Base-by-base conservation (phyloP, 331 rosid genomes). In the Pyrus hybrid region DNA sequence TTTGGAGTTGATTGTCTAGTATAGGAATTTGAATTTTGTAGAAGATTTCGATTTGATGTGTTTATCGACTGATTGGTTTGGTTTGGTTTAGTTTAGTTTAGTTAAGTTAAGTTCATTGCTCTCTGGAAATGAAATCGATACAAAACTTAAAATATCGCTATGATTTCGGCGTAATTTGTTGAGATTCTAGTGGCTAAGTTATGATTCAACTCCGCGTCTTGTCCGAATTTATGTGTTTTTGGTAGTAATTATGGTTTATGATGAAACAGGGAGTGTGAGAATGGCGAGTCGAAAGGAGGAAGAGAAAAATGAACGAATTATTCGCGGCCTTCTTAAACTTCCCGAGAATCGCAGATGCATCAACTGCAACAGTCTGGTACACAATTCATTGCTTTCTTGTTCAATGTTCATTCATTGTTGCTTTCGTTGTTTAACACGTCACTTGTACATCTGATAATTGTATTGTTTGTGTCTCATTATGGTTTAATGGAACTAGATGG, bases 221-320 rank as follows among this genome's bases (percentile, higher is more conserved):
- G 20, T 65, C 9, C 32, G 45, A 54, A 63, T 70, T 29, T 20
- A 51, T 51, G 63, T 18, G 29, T 56, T 35, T 51, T 0, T 51
- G 13, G 51, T 26, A 68, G 60, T 77, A 74, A 80, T 53, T 67
- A 16, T 81, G 75, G 68, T 63, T 68, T 76, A 25, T 35, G 76
- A 79, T 82, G 79, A 28, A 67, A 65, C 80, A 60, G 84, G 91
- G 74, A 80, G 77, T 72, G 77, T 68, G 68, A 79, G 61, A 71
- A 94, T 94, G 99, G 83, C 96, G 37, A 92, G 76, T 81, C 91
- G 91, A 70, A 94, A 80, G 85, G 97, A 94, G 84, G 99, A 94
- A 12, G 97, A 94, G 85, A 90, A 84, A 68, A 89, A 94, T 72
- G 99, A 94, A 76, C 88, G 93, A 60, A 86, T 79, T 68, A 92